Conservation (phyloP, 2,329 filamentous ascomycete genomes). For the Ophiostoma ips region DNA sequence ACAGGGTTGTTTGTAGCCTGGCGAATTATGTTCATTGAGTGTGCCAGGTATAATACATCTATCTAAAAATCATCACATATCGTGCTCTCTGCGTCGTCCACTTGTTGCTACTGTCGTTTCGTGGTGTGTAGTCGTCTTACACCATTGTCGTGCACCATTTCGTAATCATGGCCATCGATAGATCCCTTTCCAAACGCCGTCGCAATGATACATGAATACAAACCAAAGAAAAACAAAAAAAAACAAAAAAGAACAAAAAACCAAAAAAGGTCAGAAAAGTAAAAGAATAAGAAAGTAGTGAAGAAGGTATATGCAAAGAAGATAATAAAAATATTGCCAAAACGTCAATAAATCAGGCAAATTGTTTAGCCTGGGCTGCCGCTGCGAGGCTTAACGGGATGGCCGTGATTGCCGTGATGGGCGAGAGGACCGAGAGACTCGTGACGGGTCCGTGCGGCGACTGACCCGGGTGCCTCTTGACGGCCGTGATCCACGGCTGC, state of each 20-base stretch:
- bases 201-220: constrained; percentile 6
- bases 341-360: neutral
- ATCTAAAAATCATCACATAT: neutral
- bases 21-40: too few species aligned
- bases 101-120: neutral
- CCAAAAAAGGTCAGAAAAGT: neutral
- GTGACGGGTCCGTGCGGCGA: constrained; percentile 18
- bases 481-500: constrained; percentile 17
- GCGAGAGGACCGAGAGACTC: constrained; percentile 16
- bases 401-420: constrained; percentile 7
- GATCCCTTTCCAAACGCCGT: constrained; percentile 5
- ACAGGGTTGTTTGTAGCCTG: too few species aligned
- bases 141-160: neutral
- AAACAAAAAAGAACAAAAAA: neutral
- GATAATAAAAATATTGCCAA: neutral
- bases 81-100: neutral
- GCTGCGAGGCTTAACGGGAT: constrained; percentile 3
- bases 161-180: constrained; percentile 1
- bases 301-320: neutral
- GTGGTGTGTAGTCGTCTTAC: neutral
- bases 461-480: constrained; percentile 13
- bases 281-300: constrained; percentile 1
- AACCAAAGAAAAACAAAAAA: constrained; percentile 1
- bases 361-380: too few species aligned
- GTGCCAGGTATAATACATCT: neutral